Percentiles rank a stretch among this genome's conserved stretches.
phyloP scores from a whole-genome alignment of 176 grass and related monocot genomes.

The Oryza glaberrima region DNA sequence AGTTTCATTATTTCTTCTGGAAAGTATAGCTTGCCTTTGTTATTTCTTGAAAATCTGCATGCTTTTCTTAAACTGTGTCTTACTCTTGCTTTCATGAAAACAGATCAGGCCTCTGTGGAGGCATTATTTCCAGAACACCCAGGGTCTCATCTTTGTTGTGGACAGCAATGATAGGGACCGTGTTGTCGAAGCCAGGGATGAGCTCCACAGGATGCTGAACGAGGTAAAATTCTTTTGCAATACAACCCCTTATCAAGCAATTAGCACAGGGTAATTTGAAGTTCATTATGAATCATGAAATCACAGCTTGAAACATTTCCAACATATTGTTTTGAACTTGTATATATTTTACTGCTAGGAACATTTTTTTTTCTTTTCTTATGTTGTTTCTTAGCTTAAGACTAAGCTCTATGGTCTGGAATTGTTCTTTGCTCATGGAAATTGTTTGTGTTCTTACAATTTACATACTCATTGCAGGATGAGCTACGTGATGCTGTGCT shows the following conservation, averaged over 20 bases:
- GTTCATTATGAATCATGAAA: background rate
- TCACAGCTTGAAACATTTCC: background rate
- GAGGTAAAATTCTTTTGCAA: slow-evolving; percentile 45
- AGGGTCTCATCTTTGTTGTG: slow-evolving; percentile 74
- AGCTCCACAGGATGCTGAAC: slow-evolving; percentile 74
- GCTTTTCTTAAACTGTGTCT: background rate
- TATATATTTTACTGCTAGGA: background rate
- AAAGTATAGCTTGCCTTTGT: background rate
- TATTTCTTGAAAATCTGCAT: background rate
- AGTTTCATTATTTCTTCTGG: background rate
- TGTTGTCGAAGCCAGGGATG: slow-evolving; percentile 78
- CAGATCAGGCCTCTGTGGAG: slow-evolving; percentile 78
- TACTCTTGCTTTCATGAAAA: slow-evolving; percentile 5
- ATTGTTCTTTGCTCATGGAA: background rate
- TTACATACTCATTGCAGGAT: slow-evolving; percentile 47
- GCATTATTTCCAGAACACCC: slow-evolving; percentile 80
- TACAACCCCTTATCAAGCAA: background rate
- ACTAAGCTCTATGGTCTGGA: background rate
- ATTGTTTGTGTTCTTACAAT: background rate
- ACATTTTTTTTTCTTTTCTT: background rate
- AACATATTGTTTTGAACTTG: background rate
- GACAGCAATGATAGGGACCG: slow-evolving; percentile 78
- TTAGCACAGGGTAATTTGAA: background rate
- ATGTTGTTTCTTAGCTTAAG: background rate
- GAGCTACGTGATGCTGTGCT: slow-evolving; percentile 70